A percentile compares a stretch with the other conserved stretches of the same genome.
These are phyloP conservation scores for Saitozyma sp. DNA, from an alignment of 768 basidiomycete genomes.

Conservation along the genomic window DNA sequence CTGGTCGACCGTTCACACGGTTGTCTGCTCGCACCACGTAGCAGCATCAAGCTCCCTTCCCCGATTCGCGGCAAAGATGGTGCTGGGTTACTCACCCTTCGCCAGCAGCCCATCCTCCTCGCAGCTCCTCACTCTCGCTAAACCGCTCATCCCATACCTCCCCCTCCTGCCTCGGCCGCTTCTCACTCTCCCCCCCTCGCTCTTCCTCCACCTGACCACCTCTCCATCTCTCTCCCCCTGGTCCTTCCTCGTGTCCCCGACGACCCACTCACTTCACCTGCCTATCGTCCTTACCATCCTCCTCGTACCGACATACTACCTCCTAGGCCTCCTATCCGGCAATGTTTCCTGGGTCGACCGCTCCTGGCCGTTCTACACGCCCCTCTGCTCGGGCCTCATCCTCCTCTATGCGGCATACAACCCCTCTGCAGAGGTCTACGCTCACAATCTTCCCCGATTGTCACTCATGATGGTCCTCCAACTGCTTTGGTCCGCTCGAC, in stretches of 20 bases:
- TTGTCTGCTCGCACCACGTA: no score
- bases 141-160: slow-evolving; percentile 18
- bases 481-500: slow-evolving; percentile 57
- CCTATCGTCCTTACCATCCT: slow-evolving; percentile 25
- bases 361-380: slow-evolving; percentile 70
- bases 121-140: neutral
- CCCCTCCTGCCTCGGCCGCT: slow-evolving; percentile 20
- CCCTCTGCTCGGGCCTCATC: slow-evolving; percentile 78
- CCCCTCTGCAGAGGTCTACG: slow-evolving; percentile 56
- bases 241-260: slow-evolving; percentile 22
- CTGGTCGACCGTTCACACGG: no score
- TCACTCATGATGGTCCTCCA: slow-evolving; percentile 71
- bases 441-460: slow-evolving; percentile 65
- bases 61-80: no score
- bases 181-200: slow-evolving; percentile 15
- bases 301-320: slow-evolving; percentile 30
- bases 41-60: no score
- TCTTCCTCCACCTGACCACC: slow-evolving; percentile 21
- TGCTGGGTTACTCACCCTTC: no score
- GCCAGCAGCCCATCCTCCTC: no score
- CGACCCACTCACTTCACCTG: slow-evolving; percentile 37
- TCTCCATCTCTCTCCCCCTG: slow-evolving; percentile 20
- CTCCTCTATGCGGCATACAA: slow-evolving; percentile 66
- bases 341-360: slow-evolving; percentile 59
- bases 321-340: slow-evolving; percentile 41